Percentiles rank a stretch among this genome's conserved stretches.
Conservation (phyloP, 1,284 basidiomycete species). For the Vanrija sp. region DNA sequence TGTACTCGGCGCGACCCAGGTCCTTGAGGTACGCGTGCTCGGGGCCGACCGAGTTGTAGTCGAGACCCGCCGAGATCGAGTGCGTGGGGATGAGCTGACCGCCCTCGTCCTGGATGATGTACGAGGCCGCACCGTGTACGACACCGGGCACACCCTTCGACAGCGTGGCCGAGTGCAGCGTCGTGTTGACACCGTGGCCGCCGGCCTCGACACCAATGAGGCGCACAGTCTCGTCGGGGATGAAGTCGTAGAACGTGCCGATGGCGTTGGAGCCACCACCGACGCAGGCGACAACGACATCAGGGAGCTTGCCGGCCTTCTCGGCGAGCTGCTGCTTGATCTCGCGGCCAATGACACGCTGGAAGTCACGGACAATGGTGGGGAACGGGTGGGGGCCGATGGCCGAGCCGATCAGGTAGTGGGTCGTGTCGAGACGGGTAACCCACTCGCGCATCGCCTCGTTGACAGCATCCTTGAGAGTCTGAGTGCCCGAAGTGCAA, state of each 20-base stretch:
- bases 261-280: constrained; percentile 98
- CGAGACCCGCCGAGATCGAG: constrained; percentile 80
- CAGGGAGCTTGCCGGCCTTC: constrained; percentile 77
- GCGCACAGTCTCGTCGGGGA: constrained; percentile 73
- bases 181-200: constrained; percentile 86
- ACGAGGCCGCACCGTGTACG: constrained; percentile 88
- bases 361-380: constrained; percentile 97
- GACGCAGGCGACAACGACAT: constrained; percentile 93
- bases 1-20: constrained; percentile 86
- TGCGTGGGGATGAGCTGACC: constrained; percentile 98
- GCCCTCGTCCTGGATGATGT: constrained; percentile 79
- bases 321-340: constrained; percentile 84
- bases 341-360: constrained; percentile 90
- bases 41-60: constrained; percentile 70
- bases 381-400: constrained; percentile 99
- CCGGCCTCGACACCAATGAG: constrained; percentile 93
- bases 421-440: constrained; percentile 85
- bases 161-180: constrained; percentile 86
- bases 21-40: constrained; percentile 98
- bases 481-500: constrained; percentile 89
- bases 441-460: constrained; percentile 98
- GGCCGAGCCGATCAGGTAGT: constrained; percentile 95
- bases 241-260: constrained; percentile 93
- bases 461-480: constrained; percentile 96
- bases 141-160: constrained; percentile 88